Evolutionary conservation across 169 alveolate species (phyloP), one percentile per base, ranked within the genome.

Genomic region (Cystoisospora suis): DNA sequence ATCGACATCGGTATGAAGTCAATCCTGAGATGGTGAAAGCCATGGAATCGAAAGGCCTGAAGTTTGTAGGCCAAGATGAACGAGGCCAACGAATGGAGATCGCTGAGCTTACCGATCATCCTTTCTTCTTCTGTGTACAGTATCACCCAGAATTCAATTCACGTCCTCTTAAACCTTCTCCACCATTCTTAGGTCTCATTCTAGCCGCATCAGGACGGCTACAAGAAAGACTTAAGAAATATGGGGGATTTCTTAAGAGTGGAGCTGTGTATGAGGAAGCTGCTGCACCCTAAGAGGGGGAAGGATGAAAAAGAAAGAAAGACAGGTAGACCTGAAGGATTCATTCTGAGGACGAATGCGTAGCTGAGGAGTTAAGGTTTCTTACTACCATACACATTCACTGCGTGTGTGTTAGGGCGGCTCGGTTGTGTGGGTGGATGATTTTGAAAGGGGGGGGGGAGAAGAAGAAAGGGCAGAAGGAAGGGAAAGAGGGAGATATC

Each of bases 61-160:
- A 75, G 69, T 98, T 98, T 88, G 94, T 96, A 53, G 99, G 99
- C 29, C 95, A 94, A 87, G 99, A 98, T 93, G 95, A 92, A 17
- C 93, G 95, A 59, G 97, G 97, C 32, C 94, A 94, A 89, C 93
- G 99, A 87, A 97, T 96, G 98, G 99, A 97, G 65, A 75, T 90
- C 45, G 93, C 93, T 1, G 91, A 83, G 81, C 95, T 96, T 23
- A 94, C 95, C 61, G 93, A 94, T 27, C 98, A 97, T 92, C 98
- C 99, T 42, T 98, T 96, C 95, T 98, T 95, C 95, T 93, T 98
- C 23, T 98, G 99, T 38, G 96, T 97, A 3, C 98, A 98, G 92
- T 98, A 95, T 95, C 99, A 98, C 92, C 99, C 99, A 29, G 99
- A 98, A 94, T 97, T 97, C 94, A 96, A 95, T 27, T 96, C 99